These are phyloP conservation scores for Sarocladiaceae sp. DNA, from an alignment of 2,329 filamentous ascomycete genomes.

Conservation along the genomic window DNA sequence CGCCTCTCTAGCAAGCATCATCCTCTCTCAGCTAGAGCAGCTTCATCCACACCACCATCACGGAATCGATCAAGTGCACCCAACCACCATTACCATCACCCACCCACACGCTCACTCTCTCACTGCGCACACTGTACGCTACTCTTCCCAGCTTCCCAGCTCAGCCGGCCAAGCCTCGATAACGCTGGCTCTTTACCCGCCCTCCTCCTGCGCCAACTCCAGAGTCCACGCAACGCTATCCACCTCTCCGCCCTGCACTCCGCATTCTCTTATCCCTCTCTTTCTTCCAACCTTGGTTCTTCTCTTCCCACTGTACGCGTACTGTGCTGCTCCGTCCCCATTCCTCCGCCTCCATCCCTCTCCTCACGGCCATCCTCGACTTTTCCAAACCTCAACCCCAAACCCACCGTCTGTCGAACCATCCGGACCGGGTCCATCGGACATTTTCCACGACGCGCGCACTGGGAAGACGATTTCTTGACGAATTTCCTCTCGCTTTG, in stretches of 20 bases:
- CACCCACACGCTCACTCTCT: conserved; percentile 1
- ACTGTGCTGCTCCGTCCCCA: neutral
- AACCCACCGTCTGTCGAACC: neutral
- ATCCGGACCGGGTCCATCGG: conserved; percentile 8
- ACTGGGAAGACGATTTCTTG: neutral
- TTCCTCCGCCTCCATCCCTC: conserved; percentile 2
- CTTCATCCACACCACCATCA: neutral
- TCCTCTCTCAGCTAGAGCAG: neutral
- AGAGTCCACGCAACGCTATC: conserved; percentile 5
- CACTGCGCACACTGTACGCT: conserved; percentile 1
- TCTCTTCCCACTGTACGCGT: neutral
- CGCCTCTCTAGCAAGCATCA: neutral
- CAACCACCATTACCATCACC: neutral
- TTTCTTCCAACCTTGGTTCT: neutral
- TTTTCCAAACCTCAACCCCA: neutral
- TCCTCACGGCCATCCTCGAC: conserved; percentile 1
- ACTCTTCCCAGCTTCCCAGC: neutral
- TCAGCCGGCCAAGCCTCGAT: conserved; percentile 9
- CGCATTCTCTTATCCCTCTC: conserved; percentile 13
- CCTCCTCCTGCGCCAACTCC: neutral
- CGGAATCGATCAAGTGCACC: neutral
- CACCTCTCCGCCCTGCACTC: conserved; percentile 16
- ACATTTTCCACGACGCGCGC: neutral
- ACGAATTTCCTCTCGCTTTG: neutral
- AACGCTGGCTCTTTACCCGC: conserved; percentile 9